Percentiles rank a stretch among this genome's conserved stretches.
Conservation (phyloP, 164 flowering plant genomes). For the Santalum album region DNA sequence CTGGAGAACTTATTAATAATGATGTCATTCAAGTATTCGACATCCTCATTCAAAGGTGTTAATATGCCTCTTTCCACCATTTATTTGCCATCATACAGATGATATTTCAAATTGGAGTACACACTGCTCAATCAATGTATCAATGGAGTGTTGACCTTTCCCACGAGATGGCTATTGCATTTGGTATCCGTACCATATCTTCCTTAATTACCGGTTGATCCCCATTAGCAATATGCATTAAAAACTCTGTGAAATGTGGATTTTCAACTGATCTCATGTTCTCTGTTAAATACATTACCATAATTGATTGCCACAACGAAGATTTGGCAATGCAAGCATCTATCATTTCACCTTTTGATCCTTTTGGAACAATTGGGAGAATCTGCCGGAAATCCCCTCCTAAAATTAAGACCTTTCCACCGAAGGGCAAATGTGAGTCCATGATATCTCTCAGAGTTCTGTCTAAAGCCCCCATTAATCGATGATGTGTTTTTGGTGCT, state of each 20-base stretch:
- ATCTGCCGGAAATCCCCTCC: slow-evolving; percentile 10
- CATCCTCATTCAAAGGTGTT: too few relatives aligned
- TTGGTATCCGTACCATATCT: slow-evolving; percentile 3
- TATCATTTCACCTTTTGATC: neutral
- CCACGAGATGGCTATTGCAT: slow-evolving; percentile 1
- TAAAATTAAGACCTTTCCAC: slow-evolving; percentile 6
- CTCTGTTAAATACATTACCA: neutral
- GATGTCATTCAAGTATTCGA: too few relatives aligned
- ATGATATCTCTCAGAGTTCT: slow-evolving; percentile 2
- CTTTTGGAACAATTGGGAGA: neutral
- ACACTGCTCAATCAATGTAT: neutral
- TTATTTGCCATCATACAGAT: too few relatives aligned
- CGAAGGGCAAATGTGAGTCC: neutral
- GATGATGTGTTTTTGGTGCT: slow-evolving; percentile 6
- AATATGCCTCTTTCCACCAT: too few relatives aligned
- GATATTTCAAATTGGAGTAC: too few relatives aligned
- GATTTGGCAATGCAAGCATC: slow-evolving; percentile 1
- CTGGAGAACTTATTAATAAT: too few relatives aligned
- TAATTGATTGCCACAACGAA: neutral
- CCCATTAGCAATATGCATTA: slow-evolving; percentile 8
- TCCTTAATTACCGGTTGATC: neutral
- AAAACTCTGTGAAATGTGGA: slow-evolving; percentile 1
- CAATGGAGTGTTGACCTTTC: neutral
- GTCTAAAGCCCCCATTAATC: slow-evolving; percentile 2
- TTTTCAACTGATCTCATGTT: slow-evolving; percentile 8